These are phyloP conservation scores for Sanghuangporus baumii DNA, from an alignment of 1,284 basidiomycete species.

Conservation along the genomic window DNA sequence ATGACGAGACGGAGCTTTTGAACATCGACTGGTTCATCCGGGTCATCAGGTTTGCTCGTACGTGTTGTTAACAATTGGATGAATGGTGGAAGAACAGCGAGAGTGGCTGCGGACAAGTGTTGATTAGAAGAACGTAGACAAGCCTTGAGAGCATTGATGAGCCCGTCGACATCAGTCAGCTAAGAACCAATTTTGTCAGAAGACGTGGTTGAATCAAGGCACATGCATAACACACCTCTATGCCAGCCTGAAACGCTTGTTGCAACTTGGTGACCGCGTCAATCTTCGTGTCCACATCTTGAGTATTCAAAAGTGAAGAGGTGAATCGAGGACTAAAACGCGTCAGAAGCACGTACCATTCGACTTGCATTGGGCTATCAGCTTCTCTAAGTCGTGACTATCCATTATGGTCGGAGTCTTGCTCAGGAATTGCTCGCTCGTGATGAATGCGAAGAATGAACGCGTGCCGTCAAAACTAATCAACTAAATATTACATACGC, in stretches of 20 bases:
- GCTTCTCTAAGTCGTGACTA: slow-evolving; percentile 49
- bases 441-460: neutral
- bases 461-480: neutral
- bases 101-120: slow-evolving; percentile 70
- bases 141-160: slow-evolving; percentile 64
- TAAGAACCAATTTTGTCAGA: slow-evolving; percentile 26
- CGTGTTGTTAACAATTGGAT: slow-evolving; percentile 49
- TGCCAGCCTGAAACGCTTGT: slow-evolving; percentile 59
- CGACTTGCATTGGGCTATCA: slow-evolving; percentile 62
- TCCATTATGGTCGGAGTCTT: slow-evolving; percentile 27
- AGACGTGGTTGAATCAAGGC: neutral
- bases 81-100: slow-evolving; percentile 57
- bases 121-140: slow-evolving; percentile 78
- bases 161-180: slow-evolving; percentile 64
- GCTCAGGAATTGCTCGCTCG: neutral
- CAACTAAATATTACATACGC: neutral
- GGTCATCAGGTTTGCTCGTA: slow-evolving; percentile 26
- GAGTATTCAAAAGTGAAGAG: neutral
- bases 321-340: slow-evolving; percentile 14
- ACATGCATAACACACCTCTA: slow-evolving; percentile 45
- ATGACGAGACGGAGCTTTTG: slow-evolving; percentile 59
- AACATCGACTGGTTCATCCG: slow-evolving; percentile 36
- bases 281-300: slow-evolving; percentile 74
- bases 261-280: slow-evolving; percentile 75
- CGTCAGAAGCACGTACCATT: slow-evolving; percentile 43